Evolutionary conservation across 805 yeast species (phyloP), one percentile per base, ranked within the genome.

Genomic region (Wickerhamomyces queroliae): DNA sequence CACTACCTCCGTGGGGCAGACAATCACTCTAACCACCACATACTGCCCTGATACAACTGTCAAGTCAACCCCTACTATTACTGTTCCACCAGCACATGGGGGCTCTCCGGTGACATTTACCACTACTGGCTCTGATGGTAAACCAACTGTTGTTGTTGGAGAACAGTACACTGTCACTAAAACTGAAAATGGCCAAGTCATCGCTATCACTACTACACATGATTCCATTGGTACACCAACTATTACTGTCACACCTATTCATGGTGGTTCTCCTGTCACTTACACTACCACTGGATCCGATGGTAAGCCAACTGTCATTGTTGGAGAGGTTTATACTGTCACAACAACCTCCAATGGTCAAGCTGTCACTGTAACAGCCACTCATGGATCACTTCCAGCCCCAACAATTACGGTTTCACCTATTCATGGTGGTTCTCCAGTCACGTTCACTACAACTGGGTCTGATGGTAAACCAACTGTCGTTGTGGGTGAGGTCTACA

Each of bases 381-480:
- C 31, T 17, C 17, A 28, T 28, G 31, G 20, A 17, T 17, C 21
- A 7, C 16, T 20, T 28, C 17, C 31, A 17, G 15, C 17, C 12
- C 19, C 31, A 28, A 28, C 31, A 17, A 20, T 28, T 28, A 28
- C 31, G 5, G 13, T 17, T n/a, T 19, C 31, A 17, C 20, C 33
- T 7, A 22, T 12, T 30, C 33, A 30, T 19, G 33, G 33, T 30
- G 33, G 33, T 30, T 30, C 33, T 11, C 26, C 26, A n/a, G 35
- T 21, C 16, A 32, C 26, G 2, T 21, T 22, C 35, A 32, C 25
- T 6, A 22, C 43, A 40, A 48, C 54, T 27, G 47, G 40, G 41
- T 39, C 53, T 38, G 53, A 54, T 44, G 36, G 36, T 29, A 50
- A 45, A 28, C 48, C 56, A 48, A 46, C 58, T 28, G 53, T 42